Evolutionary conservation across 2,329 filamentous ascomycete species (phyloP), one percentile per base, ranked within the genome.

Genomic region (Sarocladium kiliense): DNA sequence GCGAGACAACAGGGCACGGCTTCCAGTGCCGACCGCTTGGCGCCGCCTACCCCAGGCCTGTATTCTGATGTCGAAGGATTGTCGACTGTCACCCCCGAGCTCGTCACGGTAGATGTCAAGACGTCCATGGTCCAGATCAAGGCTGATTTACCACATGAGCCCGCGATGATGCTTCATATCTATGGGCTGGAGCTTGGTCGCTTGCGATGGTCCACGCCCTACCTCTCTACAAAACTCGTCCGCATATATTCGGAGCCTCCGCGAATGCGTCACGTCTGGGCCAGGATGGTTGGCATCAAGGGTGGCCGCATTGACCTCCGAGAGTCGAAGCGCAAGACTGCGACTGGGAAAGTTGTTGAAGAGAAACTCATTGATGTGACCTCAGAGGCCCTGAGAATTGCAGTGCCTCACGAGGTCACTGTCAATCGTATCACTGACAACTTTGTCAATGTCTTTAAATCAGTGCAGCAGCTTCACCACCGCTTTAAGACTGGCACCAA

Each of bases 351-450:
- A 2, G 70, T 84, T 44, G 76, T 84, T 1, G 85, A 91, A 26
- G 90, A 96, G 58, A 90, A 84, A 60, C 88, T 92, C 53, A 83
- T 97, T 55, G 94, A 99, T 67, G 71, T 97, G 9, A 85, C 84
- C 39, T 83, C 88, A 0, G 94, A 97, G 61, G 91, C 92, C 10
- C 88, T 97, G 58, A 86, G 94, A 12, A 68, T 97, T 44, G 91
- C 87, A 5, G 86, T 99, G 11, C 94, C 95, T 1, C 91, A 97
- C 70, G 91, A 96, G 63, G 82, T 99, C 62, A 84, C 95, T 23
- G 81, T 97, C 64, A 88, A 94, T 70, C 87, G 87, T 58, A 87
- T 99, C 58, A 88, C 93, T n/a, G 94, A 99, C 72, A 99, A 97
- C 64, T 76, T 95, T 53, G 84, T 89, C 62, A 99, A 97, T 63